Base-by-base conservation (phyloP, 768 basidiomycete species). In the Candolleomyces efflorescens region DNA sequence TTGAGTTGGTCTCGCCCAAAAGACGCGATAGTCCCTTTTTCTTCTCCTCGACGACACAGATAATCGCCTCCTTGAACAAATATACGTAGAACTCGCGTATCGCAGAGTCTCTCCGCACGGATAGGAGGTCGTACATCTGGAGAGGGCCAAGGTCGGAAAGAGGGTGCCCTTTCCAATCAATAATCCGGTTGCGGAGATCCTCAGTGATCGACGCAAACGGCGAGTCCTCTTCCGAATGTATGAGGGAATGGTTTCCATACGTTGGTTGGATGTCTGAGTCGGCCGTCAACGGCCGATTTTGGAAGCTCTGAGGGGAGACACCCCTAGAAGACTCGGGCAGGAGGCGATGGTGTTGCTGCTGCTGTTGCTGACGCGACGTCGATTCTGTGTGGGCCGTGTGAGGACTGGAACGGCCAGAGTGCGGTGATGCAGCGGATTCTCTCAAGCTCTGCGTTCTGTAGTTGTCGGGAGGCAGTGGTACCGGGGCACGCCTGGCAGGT, bases 1-100 rank as follows among this genome's bases (percentile, higher is more conserved):
- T 75, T 37, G 81, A 80, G 12, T 78, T 72, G 3, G 78, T 71
- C 59, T 86, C 85, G 27, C 87, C 86, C 4, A 94, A 78, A 47
- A 94, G 78, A 24, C 88, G 82, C 7, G 88, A 85, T 2, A 94
- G 73, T 0, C 87, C 85, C 23, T 89, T 85, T 66, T 93, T 95
- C 77, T 87, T 92, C 73, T 99, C 96, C 70, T 98, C 95, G 18
- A 90, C 83, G n/a, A 98, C 94, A 70, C 97, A 99, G 59, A 99
- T 94, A 62, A 99, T 91, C 10, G 97, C 97, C 71, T 98, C 94
- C 67, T 89, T 89, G 83, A 98, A 99, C 24, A 99, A 82, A 74
- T 98, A 98, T 59, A 97, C 93, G 68, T 87, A 91, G 72, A 98
- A 98, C 70, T 97, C 95, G 55, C 94, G 85, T 18, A 95, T 88